Base-by-base conservation (phyloP, 2,329 filamentous ascomycete species). In the Reticulascus tulasneorum region DNA sequence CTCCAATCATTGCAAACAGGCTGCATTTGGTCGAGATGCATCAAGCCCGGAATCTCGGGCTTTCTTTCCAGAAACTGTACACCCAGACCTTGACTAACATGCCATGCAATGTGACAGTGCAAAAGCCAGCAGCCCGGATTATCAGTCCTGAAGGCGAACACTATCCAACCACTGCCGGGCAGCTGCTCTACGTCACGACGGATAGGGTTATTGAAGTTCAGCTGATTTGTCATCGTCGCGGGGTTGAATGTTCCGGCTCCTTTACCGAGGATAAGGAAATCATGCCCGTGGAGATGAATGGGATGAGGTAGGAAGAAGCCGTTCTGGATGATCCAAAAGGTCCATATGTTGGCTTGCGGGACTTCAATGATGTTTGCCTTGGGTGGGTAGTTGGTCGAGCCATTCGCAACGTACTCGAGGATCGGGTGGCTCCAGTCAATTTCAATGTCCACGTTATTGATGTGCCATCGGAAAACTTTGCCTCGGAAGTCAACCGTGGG, bases 51-150 rank as follows among this genome's bases (percentile, higher is more conserved):
- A 13, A 50, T 50, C 12, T 48, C 45, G 13, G 21, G 15, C 16
- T 35, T 22, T 16, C 51, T 48, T 48, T 59, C 75, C 19, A 77
- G 47, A 49, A 77, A 74, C 51, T 78, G 71, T 17, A 75, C 53
- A 5, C 62, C 66, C 8, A 77, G 56, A 13, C 69, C 71, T 36
- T 64, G 61, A 34, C 51, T 55, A 18, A 69, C 56, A 46, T 76
- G 72, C 68, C 63, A 71, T 9, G 65, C 64, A 41, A 71, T 70
- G 48, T 71, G 66, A 51, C 66, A 70, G 44, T 70, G 66, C 51
- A 69, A 54, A 15, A 68, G 46, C 64, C 66, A 69, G 19, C 57
- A 50, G 26, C 71, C 71, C 0, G 71, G 71, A 44, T 75, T 75
- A 46, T 76, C 64, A 0, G 66, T 59, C 29, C 55, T 48, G 51